Evolutionary conservation across 345 rosid genomes (phyloP), one percentile per base, ranked within the genome.

Genomic region (Streptanthus diversifolius): DNA sequence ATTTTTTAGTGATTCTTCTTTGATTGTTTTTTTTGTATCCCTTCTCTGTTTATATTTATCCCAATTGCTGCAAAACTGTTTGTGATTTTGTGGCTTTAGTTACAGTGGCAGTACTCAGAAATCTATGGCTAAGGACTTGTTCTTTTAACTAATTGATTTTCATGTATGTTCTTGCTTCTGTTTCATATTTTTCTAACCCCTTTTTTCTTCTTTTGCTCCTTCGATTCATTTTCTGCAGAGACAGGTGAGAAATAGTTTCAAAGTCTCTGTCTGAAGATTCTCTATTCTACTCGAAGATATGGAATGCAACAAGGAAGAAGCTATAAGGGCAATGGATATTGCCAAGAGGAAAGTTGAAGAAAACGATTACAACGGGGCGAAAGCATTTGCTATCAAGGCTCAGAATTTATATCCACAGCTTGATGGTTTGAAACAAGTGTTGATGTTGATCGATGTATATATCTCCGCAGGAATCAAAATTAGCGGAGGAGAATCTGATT

Each of bases 291-390:
- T 15, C 14, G 24, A 24, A 41, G 57, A 22, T 11, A 90, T 92
- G 95, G 97, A 92, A 70, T 90, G 96, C 75, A 92, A 90, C 64
- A 88, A 80, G 80, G 98, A 87, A 21, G 98, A 90, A 77, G 95
- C 97, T 44, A 17, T 77, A 57, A 83, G 85, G 66, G 95, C 97
- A 15, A 87, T 83, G 74, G 90, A 85, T 73, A 83, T 92, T 66
- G 93, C 98, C 27, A 92, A 83, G 73, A 87, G 79, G 79, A 92
- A 90, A 83, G 64, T 88, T 40, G 30, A 48, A 0, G 88, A 87
- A 35, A 86, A 71, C 68, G 91, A 92, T 76, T 85, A 81, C 61
- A 55, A 77, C 1, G 90, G 85, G 55, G 95, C 98, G 0, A 90
- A 78, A 53, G 83, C 80, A 49, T 84, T 86, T 63, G 86, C 84